Percentiles rank a stretch among this genome's conserved stretches.
Conservation (phyloP, 768 basidiomycete species). For the Clitopilus passeckerianus region DNA sequence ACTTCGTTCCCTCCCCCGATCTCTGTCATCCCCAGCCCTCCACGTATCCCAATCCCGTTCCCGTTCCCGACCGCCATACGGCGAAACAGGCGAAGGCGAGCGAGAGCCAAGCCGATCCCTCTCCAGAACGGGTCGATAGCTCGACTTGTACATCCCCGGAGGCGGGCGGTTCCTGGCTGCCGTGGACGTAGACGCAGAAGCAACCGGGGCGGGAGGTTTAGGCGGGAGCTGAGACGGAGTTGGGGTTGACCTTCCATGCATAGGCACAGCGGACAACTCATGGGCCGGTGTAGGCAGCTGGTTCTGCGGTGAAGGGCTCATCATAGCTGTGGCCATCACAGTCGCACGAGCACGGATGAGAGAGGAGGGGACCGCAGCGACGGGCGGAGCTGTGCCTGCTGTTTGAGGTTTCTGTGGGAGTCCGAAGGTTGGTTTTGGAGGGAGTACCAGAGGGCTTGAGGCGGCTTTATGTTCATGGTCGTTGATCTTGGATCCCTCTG, state of each 20-base stretch:
- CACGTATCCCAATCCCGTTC: conserved; percentile 5
- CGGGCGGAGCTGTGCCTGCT: not conserved
- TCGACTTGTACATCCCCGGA: not conserved
- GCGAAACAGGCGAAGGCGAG: not conserved
- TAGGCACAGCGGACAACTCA: not conserved
- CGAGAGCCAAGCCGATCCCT: not conserved
- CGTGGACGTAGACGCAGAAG: not conserved
- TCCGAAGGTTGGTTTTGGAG: not conserved
- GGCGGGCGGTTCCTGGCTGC: not conserved
- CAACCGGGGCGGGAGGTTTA: not conserved
- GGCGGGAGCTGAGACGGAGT: not conserved
- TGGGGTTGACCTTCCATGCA: not conserved
- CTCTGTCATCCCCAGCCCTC: conserved; percentile 1
- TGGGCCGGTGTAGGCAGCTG: not conserved
- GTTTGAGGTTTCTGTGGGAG: not conserved
- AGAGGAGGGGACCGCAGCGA: not conserved
- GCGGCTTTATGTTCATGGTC: not conserved
- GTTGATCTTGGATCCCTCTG: not conserved
- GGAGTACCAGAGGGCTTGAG: not conserved
- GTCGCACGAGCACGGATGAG: not conserved
- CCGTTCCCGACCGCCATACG: not conserved
- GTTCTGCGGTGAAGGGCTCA: not conserved
- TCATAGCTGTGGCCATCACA: not conserved
- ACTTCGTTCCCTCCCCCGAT: conserved; percentile 9
- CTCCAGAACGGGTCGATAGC: not conserved